Base-by-base conservation (phyloP, 768 basidiomycete genomes). In the Baorangia bicolor region DNA sequence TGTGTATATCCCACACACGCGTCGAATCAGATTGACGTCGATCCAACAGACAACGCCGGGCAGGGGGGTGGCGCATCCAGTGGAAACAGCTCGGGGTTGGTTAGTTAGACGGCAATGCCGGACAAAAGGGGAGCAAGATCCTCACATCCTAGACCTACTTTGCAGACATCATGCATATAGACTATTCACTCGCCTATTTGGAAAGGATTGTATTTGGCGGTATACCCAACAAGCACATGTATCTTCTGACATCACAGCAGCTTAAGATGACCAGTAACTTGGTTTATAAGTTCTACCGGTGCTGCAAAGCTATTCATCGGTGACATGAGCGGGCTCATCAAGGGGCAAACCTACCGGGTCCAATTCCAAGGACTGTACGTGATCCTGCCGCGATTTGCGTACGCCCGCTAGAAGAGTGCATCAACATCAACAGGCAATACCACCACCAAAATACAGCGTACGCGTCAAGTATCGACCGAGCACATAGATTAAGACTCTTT, bases 331-430 rank as follows among this genome's bases (percentile, higher is more conserved):
- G 13, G 3, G 21, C 9, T 34, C 5, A 18, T 34, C 44, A 37
- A 5, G 13, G 18, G 13, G 34, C 0, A 7, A n/a, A 71, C 81
- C 57, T 50, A 84, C 85, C 83, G 16, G 94, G 94, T 20, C 95
- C 94, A 61, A 98, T 92, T 8, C 88, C 96, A 16, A 99, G 82
- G 3, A 98, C 92, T 1, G 94, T 95, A 25, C 86, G 80, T 7
- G 89, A 85, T 3, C 93, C 93, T 14, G 88, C 82, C 23, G 83
- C 89, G 33, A 95, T 85, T 67, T 94, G 89, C 2, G 93, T 94
- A 51, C 87, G 77, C 39, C 92, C 93, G 33, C 92, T 94, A 40
- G 14, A 57, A 56, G 51, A 39, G 10, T 25, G n/a, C 47, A 13
- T 30, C 39, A 21, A 37, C 21, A 28, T 57, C 16, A 43, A 56